Conservation (phyloP, 805 yeast genomes). For the Hanseniaspora vineae region DNA sequence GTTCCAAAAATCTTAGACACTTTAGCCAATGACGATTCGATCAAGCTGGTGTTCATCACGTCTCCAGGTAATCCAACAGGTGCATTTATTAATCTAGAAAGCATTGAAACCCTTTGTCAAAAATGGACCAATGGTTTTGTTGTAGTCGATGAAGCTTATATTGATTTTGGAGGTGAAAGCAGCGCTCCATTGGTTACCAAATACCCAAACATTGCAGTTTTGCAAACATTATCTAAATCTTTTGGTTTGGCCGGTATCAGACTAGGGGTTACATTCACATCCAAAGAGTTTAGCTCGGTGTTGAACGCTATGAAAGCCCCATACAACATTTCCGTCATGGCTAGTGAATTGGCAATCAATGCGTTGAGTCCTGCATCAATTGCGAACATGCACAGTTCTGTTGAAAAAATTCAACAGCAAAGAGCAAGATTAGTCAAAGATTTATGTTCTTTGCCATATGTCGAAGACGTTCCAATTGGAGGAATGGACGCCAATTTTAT, state of each 20-base stretch:
- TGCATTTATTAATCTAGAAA: constrained; percentile 35
- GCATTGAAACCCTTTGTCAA: constrained; percentile 36
- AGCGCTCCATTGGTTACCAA: constrained; percentile 66
- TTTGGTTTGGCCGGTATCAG: constrained; percentile 95
- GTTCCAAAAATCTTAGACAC: constrained; percentile 39
- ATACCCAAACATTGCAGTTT: constrained; percentile 70
- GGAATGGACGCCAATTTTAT: constrained; percentile 80
- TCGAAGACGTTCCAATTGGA: constrained; percentile 63
- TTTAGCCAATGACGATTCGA: constrained; percentile 40
- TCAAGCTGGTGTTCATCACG: constrained; percentile 72
- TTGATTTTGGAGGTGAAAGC: constrained; percentile 72
- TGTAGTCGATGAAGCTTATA: constrained; percentile 89
- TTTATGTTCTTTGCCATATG: constrained; percentile 43
- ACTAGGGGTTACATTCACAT: constrained; percentile 67
- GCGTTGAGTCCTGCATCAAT: constrained; percentile 55
- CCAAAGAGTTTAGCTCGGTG: constrained; percentile 44
- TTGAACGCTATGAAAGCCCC: constrained; percentile 93
- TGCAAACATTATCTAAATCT: constrained; percentile 88
- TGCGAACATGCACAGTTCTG: constrained; percentile 41
- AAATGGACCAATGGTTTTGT: constrained; percentile 62
- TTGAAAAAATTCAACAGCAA: constrained; percentile 38
- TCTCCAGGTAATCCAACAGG: constrained; percentile 98
- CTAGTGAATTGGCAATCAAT: constrained; percentile 62
- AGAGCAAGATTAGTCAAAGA: constrained; percentile 40
- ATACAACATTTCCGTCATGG: constrained; percentile 75